A percentile compares a stretch with the other conserved stretches of the same genome.
Evolutionary conservation across 371 early-diverging fungal species (phyloP).

Genomic region (Globomyces sp.): DNA sequence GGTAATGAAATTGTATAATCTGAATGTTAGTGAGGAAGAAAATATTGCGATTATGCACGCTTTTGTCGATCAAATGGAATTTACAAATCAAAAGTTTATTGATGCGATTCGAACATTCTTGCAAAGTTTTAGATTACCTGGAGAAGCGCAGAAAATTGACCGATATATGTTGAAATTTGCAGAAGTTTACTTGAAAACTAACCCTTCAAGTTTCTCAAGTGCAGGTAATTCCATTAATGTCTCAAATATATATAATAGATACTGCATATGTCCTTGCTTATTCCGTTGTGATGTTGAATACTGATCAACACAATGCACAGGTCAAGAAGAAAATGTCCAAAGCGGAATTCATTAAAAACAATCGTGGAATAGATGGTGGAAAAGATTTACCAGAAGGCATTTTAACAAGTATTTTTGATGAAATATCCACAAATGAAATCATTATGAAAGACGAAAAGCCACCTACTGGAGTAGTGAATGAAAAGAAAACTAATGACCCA

Average conservation of each 20-base stretch:
- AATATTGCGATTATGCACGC: conserved; percentile 92
- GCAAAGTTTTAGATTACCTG: conserved; percentile 93
- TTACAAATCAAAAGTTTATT: conserved; percentile 71
- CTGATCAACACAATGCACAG: conserved; percentile 91
- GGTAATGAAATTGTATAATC: conserved; percentile 30
- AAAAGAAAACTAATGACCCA: background rate
- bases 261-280: conserved; percentile 93
- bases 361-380: conserved; percentile 90
- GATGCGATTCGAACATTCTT: conserved; percentile 87
- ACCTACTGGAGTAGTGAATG: background rate
- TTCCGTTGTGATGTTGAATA: conserved; percentile 94
- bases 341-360: conserved; percentile 90
- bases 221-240: conserved; percentile 4
- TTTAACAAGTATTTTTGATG: conserved; percentile 73
- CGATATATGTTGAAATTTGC: conserved; percentile 97
- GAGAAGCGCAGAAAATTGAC: conserved; percentile 98
- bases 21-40: conserved; percentile 58
- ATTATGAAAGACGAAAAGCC: conserved; percentile 80
- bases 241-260: conserved; percentile 39
- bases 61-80: conserved; percentile 90
- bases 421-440: conserved; percentile 83
- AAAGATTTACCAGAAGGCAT: conserved; percentile 70
- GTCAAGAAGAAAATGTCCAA: conserved; percentile 91
- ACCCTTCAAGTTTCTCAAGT: conserved; percentile 55
- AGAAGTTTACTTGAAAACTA: conserved; percentile 81